Evolutionary conservation across 441 rosid species (phyloP), one percentile per base, ranked within the genome.

Genomic region (Bocquillonia castaneifolia): DNA sequence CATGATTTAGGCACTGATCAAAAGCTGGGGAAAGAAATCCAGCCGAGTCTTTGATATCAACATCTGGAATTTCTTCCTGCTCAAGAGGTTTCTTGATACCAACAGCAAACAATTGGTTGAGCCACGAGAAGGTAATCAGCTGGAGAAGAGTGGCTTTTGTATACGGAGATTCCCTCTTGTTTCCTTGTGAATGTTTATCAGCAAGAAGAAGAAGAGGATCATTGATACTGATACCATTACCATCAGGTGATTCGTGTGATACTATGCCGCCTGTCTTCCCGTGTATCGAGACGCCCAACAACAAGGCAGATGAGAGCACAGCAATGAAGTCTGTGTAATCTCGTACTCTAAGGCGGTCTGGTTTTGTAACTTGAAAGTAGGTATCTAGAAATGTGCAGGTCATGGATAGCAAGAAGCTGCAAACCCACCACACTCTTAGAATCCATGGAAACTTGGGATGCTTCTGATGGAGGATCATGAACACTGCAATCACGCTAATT

Each of bases 81-180:
- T 77, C 90, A 3, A 94, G 91, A 53, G 97, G 83, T 76, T 83
- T 90, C 84, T 86, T 91, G 75, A 80, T 63, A 23, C 99, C 99
- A 10, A 79, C 74, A 20, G 89, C 80, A 76, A 94, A 91, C 71
- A 91, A 69, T 4, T 96, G 90, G 63, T 83, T 91, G 58, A 94
- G 89, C 99, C 99, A 94, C 44, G 97, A 90, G 77, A 94, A 94
- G 51, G 96, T 88, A 54, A 94, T 68, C 40, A 87, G 88, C 78
- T 93, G 97, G 72, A 80, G 74, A 73, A 93, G 78, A 28, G 83
- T 87, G 37, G 99, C 92, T 34, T 82, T 87, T 34, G 91, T 95
- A 64, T 89, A 93, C 5, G 73, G 86, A 65, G 93, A 84, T 40
- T 74, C 84, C 69, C 80, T 82, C 62, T 71, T 67, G 57, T 73